Base-by-base conservation (phyloP, 208 protist species). In the Trypanosoma platydactyli region DNA sequence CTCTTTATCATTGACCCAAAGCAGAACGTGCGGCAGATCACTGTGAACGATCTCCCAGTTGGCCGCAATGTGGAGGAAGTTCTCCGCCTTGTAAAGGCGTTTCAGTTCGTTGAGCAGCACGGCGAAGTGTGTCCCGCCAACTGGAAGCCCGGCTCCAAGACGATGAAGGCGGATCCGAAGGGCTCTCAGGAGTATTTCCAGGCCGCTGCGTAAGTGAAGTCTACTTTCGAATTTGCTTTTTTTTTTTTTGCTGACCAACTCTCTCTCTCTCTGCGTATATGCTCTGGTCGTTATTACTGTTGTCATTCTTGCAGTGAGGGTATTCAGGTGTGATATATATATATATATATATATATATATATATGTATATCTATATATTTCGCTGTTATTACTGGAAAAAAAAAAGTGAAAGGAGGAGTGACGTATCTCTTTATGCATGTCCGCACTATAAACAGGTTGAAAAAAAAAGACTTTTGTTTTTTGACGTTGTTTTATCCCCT, bases 1-100 rank as follows among this genome's bases (percentile, higher is more conserved):
- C 80, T 97, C 20, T 98, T 98, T 88, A 97, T 99, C 74, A 99
- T 99, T 77, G 94, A 97, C 80, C 77, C 76, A 25, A 80, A 95
- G 50, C 88, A 89, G 61, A 90, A 90, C 49, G 68, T 99, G 24
- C 94, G 95, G 65, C 91, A 97, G 63, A 86, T 98, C 59, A 96
- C 85, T 16, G 67, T 98, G 64, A 98, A 98, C 81, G 97, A 99
- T 76, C 81, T 96, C 24, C 94, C 96, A 30, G 96, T 99, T 35
- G 98, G 98, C 53, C 84, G 97, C 71, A 91, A 68, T 60, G 91
- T 98, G 24, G 94, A 98, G 4, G 98, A 99, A 83, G 84, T 88
- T 49, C 71, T 99, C 9, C 90, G 98, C 57, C 82, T 99, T 12
- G 76, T 99, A 29, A 64, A 98, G 81, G 98, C 97, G 35, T 97